Conservation (phyloP, 331 rosid genomes). For the Quercus phellos region DNA sequence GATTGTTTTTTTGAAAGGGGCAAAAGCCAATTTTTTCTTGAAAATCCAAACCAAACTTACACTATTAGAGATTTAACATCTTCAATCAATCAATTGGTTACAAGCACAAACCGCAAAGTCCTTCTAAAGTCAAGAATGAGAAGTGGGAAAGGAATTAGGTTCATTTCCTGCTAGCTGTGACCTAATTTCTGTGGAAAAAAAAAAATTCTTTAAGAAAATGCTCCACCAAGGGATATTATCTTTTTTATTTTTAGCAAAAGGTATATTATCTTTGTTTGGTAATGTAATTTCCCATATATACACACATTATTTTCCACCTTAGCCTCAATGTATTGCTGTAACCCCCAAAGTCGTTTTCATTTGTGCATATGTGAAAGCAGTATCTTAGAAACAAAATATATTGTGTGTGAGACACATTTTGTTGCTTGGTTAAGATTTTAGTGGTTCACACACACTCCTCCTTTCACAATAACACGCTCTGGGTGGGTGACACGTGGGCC, state of each 20-base stretch:
- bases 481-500: conserved; percentile 57
- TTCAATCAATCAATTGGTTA: no score
- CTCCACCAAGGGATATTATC: background rate
- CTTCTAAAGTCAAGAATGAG: no score
- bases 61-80: no score
- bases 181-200: background rate
- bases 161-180: background rate
- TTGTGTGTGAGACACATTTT: background rate
- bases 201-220: background rate
- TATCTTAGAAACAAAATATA: background rate
- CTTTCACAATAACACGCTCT: conserved; percentile 33
- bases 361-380: background rate
- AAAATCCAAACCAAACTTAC: no score
- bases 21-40: no score
- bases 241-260: no score
- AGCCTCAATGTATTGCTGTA: background rate
- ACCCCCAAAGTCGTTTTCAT: background rate
- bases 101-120: no score
- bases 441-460: conserved; percentile 32
- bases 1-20: no score
- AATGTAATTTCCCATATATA: background rate
- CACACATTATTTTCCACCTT: background rate
- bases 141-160: background rate
- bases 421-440: conserved; percentile 22
- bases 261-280: no score